Percentiles rank a stretch among this genome's conserved stretches.
Evolutionary conservation across 208 protist genomes (phyloP).

Genomic region (Strigomonas culicis): DNA sequence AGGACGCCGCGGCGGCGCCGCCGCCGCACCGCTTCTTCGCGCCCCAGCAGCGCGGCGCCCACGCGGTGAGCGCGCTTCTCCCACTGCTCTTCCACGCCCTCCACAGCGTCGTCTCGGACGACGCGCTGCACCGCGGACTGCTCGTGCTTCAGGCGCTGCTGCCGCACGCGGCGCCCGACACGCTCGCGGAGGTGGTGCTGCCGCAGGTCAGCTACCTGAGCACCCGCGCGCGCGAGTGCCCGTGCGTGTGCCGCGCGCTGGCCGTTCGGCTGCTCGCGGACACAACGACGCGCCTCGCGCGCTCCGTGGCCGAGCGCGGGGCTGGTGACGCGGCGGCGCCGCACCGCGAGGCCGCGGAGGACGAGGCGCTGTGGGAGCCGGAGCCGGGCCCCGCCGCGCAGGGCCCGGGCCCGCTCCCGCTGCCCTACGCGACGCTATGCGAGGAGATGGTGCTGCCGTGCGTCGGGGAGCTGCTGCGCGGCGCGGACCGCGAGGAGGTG

Average conservation of each 20-base stretch:
- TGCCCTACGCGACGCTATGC: slow-evolving; percentile 10
- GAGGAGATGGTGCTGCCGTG: slow-evolving; percentile 32
- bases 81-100: slow-evolving; percentile 51
- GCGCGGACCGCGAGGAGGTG: slow-evolving; percentile 21
- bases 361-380: neutral
- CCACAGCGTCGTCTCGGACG: slow-evolving; percentile 26
- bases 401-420: slow-evolving; percentile 2
- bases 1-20: neutral
- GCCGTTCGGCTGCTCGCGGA: slow-evolving; percentile 42
- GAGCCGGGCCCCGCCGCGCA: neutral
- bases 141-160: slow-evolving; percentile 32
- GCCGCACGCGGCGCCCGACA: slow-evolving; percentile 21
- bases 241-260: slow-evolving; percentile 33
- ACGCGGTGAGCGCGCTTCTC: slow-evolving; percentile 30
- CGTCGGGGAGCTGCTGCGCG: slow-evolving; percentile 22
- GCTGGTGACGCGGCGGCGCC: neutral
- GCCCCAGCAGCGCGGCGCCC: neutral
- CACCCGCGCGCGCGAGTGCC: slow-evolving; percentile 25
- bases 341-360: neutral
- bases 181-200: slow-evolving; percentile 37
- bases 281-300: neutral
- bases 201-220: slow-evolving; percentile 41
- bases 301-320: slow-evolving; percentile 17
- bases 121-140: slow-evolving; percentile 42
- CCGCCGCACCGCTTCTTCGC: no score